phyloP scores from a whole-genome alignment of 768 basidiomycete species.

The Vishniacozyma victoriae region DNA sequence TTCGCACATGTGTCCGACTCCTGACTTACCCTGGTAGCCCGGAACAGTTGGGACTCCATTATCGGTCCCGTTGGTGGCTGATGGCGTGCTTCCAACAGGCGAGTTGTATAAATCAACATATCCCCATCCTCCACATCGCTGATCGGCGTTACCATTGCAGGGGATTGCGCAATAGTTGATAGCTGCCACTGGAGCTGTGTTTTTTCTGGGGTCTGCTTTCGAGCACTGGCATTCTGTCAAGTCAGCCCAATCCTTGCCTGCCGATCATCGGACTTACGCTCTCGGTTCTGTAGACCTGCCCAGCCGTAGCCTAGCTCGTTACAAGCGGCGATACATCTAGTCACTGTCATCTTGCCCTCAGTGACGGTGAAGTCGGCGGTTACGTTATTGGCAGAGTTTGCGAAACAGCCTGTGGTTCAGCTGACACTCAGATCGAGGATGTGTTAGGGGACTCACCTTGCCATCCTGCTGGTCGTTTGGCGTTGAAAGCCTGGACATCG shows the following conservation, averaged over 20 bases:
- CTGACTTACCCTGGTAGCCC: neutral
- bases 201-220: neutral
- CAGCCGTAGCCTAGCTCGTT: slow-evolving; percentile 12
- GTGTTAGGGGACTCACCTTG: no score
- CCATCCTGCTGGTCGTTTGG: neutral
- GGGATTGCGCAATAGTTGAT: slow-evolving; percentile 22
- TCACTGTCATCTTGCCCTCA: slow-evolving; percentile 3
- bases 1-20: no score
- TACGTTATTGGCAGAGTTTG: neutral
- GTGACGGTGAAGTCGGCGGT: neutral
- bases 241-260: neutral
- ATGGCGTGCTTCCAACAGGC: neutral
- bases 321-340: slow-evolving; percentile 18
- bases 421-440: no score
- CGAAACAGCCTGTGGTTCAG: neutral
- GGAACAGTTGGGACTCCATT: neutral
- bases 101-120: neutral
- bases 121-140: slow-evolving; percentile 28
- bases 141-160: slow-evolving; percentile 31
- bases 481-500: neutral
- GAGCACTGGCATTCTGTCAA: neutral
- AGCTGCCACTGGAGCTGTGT: slow-evolving; percentile 20
- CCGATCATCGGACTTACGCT: neutral
- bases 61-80: neutral
- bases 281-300: slow-evolving; percentile 6